phyloP scores from a whole-genome alignment of 495 filamentous ascomycete species.

The Trichoderma asperelloides region DNA sequence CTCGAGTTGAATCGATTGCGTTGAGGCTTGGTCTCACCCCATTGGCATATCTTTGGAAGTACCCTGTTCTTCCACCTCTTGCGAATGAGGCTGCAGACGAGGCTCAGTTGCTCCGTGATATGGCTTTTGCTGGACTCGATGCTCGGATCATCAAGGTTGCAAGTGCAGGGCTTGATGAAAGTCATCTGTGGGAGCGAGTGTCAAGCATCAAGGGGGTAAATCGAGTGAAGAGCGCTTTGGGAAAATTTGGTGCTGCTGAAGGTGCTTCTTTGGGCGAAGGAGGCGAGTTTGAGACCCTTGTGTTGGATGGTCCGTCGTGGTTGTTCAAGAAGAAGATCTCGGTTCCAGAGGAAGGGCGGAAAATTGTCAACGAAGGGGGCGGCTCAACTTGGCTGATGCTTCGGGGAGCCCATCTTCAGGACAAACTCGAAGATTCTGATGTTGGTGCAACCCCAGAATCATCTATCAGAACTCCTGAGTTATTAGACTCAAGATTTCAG shows the following conservation, averaged over 20 bases:
- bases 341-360: conserved; percentile 44
- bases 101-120: conserved; percentile 63
- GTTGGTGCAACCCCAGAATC: conserved; percentile 12
- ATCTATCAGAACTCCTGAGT: conserved; percentile 33
- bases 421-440: conserved; percentile 26
- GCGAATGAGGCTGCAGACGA: conserved; percentile 23
- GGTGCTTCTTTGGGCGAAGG: conserved; percentile 83
- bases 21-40: conserved; percentile 66
- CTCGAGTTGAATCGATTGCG: conserved; percentile 83
- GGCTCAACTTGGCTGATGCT: conserved; percentile 61
- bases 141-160: conserved; percentile 90
- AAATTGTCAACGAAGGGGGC: conserved; percentile 54
- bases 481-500: conserved; percentile 41
- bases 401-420: conserved; percentile 45
- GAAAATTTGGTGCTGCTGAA: conserved; percentile 54
- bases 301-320: conserved; percentile 63
- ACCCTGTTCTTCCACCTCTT: conserved; percentile 54
- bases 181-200: conserved; percentile 77
- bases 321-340: conserved; percentile 66
- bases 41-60: conserved; percentile 86
- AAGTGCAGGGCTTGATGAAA: conserved; percentile 76
- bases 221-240: conserved; percentile 53
- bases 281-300: conserved; percentile 93
- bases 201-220: conserved; percentile 39
- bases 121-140: conserved; percentile 67